Conservation (phyloP, 768 basidiomycete species). For the Rickenella mellea region DNA sequence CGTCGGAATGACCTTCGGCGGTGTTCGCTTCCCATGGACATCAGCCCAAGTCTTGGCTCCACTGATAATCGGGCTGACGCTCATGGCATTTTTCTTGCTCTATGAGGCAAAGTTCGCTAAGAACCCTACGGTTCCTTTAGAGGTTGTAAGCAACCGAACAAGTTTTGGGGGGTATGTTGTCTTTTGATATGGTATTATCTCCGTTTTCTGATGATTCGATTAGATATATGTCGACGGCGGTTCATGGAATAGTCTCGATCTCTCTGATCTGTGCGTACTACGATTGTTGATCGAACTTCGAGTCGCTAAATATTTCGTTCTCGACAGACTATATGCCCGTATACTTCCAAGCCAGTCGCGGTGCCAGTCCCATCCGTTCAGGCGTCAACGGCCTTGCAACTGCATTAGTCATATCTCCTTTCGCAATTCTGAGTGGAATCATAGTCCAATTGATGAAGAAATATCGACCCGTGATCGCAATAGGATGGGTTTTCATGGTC, state of each 20-base stretch:
- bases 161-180: slow-evolving; percentile 12
- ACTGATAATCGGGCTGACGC: slow-evolving; percentile 30
- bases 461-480: slow-evolving; percentile 18
- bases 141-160: slow-evolving; percentile 19
- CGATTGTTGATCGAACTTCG: slow-evolving; percentile 8
- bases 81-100: slow-evolving; percentile 26
- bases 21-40: slow-evolving; percentile 32
- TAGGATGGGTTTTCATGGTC: slow-evolving; percentile 27
- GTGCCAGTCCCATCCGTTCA: slow-evolving; percentile 12
- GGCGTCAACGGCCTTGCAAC: slow-evolving; percentile 15
- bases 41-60: slow-evolving; percentile 30
- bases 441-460: slow-evolving; percentile 14
- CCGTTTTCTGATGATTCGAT: slow-evolving; percentile 9
- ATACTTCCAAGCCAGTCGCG: slow-evolving; percentile 20
- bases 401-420: slow-evolving; percentile 18
- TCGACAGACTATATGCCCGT: slow-evolving; percentile 17
- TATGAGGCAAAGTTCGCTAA: slow-evolving; percentile 26
- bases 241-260: slow-evolving; percentile 9
- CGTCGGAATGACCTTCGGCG: slow-evolving; percentile 40
- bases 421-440: slow-evolving; percentile 18
- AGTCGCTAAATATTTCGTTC: neutral
- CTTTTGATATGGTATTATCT: slow-evolving; percentile 9
- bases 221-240: slow-evolving; percentile 5
- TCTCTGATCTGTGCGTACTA: slow-evolving; percentile 8
- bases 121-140: slow-evolving; percentile 15